Evolutionary conservation across 164 flowering plant genomes (phyloP).

Genomic region (Umbilicus rupestris): DNA sequence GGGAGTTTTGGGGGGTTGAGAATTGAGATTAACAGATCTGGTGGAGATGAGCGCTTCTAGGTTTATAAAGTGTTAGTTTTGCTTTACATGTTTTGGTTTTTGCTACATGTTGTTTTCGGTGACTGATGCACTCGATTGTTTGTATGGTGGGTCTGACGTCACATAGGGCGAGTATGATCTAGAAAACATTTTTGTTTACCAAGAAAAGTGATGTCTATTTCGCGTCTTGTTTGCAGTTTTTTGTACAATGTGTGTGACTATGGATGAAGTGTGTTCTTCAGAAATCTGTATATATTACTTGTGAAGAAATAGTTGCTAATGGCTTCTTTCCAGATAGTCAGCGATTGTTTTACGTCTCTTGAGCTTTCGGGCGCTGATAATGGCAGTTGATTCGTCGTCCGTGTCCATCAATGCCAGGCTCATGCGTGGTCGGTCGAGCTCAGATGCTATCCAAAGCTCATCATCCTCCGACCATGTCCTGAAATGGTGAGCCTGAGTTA

Average conservation of each 20-base stretch:
- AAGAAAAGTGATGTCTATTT: no score
- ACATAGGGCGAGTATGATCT: no score
- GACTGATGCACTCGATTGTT: no score
- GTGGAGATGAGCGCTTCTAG: conserved; percentile 45
- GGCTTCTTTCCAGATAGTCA: neutral
- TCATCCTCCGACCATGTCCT: conserved; percentile 6
- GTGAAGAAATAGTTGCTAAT: neutral
- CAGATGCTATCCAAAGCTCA: conserved; percentile 2
- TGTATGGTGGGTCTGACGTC: no score
- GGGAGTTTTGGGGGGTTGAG: no score
- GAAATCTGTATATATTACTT: neutral
- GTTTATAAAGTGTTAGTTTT: conserved; percentile 62
- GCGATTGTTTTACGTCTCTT: conserved; percentile 1
- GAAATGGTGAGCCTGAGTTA: neutral
- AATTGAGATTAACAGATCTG: conserved; percentile 19
- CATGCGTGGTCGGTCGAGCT: neutral
- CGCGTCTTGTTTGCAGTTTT: no score
- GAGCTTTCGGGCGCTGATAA: neutral
- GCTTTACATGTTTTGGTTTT: no score
- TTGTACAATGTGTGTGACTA: no score
- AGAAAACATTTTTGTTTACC: no score
- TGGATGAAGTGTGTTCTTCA: neutral
- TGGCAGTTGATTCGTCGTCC: neutral
- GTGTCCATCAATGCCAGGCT: conserved; percentile 2
- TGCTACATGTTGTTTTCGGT: no score